Percentiles rank a stretch among this genome's conserved stretches.
Evolutionary conservation across 2,329 filamentous ascomycete genomes (phyloP).

Genomic region (Colletotrichum ledebouriae): DNA sequence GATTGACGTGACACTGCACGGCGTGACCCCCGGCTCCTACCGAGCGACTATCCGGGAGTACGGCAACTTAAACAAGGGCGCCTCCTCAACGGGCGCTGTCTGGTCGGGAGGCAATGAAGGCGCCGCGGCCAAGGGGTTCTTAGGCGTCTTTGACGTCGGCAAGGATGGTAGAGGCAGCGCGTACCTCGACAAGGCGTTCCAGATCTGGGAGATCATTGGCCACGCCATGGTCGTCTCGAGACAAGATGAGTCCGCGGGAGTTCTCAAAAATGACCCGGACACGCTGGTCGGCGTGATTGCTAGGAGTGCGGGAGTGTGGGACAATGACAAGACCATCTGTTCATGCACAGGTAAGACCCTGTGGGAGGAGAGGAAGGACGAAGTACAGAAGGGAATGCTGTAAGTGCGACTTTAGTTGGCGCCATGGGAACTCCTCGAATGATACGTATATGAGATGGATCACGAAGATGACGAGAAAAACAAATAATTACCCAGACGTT

Average conservation of each 20-base stretch:
- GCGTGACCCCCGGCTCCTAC: slow-evolving; percentile 85
- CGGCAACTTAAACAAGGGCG: slow-evolving; percentile 88
- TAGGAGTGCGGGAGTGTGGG: slow-evolving; percentile 96
- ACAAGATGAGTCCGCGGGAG: slow-evolving; percentile 67
- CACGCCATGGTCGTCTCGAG: slow-evolving; percentile 88
- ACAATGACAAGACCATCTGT: slow-evolving; percentile 98
- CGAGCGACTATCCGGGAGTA: slow-evolving; percentile 86
- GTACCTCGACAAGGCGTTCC: slow-evolving; percentile 85
- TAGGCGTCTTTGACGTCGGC: slow-evolving; percentile 83
- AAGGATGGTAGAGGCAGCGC: slow-evolving; percentile 81
- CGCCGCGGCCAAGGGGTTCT: slow-evolving; percentile 63
- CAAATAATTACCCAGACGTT: slow-evolving; percentile 23
- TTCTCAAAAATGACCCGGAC: slow-evolving; percentile 80
- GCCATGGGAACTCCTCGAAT: slow-evolving; percentile 20
- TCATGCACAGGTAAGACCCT: slow-evolving; percentile 98
- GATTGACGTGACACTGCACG: slow-evolving; percentile 88
- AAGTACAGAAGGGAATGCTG: slow-evolving; percentile 90
- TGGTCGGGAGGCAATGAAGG: slow-evolving; percentile 71
- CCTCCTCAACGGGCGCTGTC: slow-evolving; percentile 84
- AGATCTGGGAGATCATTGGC: slow-evolving; percentile 97
- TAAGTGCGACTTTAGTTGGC: slow-evolving; percentile 4
- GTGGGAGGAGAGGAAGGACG: slow-evolving; percentile 95
- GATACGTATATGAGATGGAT: slow-evolving; percentile 24
- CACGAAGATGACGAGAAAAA: slow-evolving; percentile 20
- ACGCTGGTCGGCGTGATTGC: slow-evolving; percentile 95